Conservation (phyloP, 441 rosid genomes). For the Aleurites moluccanus region DNA sequence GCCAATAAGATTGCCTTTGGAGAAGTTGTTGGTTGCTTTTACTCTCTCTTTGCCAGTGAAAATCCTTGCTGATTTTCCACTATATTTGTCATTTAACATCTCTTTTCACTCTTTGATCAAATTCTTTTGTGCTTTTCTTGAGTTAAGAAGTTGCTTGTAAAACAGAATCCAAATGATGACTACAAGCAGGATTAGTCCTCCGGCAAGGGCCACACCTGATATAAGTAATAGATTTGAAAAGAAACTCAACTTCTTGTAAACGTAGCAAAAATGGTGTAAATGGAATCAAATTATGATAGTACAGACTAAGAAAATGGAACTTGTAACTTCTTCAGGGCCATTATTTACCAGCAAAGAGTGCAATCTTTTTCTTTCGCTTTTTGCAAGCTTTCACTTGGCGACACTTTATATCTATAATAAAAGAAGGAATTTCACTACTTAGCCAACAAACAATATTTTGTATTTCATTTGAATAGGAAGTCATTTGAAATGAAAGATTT, state of each 20-base stretch:
- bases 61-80: constrained; percentile 43
- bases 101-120: constrained; percentile 42
- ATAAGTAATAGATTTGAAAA: neutral
- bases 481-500: too few species aligned
- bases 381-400: constrained; percentile 48
- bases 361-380: constrained; percentile 38
- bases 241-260: neutral
- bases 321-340: neutral
- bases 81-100: constrained; percentile 37
- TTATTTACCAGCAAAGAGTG: constrained; percentile 45
- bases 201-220: constrained; percentile 45
- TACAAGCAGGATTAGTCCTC: constrained; percentile 19
- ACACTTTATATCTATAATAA: constrained; percentile 41
- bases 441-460: neutral
- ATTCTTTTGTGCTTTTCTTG: constrained; percentile 35
- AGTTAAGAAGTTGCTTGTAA: constrained; percentile 33
- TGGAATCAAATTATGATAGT: too few species aligned
- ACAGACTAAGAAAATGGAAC: neutral
- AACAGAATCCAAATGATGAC: constrained; percentile 28
- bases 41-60: constrained; percentile 46
- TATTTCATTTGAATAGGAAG: too few species aligned
- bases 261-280: neutral
- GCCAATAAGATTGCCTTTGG: constrained; percentile 43
- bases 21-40: constrained; percentile 51
- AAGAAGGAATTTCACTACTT: neutral